phyloP scores from a whole-genome alignment of 305 asterid genomes.

The Coffea humblotiana region DNA sequence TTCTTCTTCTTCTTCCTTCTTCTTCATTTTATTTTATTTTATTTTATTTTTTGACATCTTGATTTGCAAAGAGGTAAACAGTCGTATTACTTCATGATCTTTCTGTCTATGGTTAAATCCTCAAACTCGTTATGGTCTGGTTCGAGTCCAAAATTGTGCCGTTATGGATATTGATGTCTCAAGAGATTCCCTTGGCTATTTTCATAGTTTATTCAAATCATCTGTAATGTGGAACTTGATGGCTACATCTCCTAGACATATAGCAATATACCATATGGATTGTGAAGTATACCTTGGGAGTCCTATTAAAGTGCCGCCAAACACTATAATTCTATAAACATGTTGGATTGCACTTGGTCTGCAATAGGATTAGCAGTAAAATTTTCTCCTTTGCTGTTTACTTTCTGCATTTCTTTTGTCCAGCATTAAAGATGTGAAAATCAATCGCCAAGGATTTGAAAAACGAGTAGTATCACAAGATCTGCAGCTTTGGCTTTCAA shows the following conservation, averaged over 20 bases:
- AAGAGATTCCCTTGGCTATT: neutral
- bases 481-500: conserved; percentile 97
- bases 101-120: neutral
- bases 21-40: neutral
- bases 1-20: too few species aligned
- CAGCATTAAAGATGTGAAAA: conserved; percentile 63
- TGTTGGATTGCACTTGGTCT: neutral
- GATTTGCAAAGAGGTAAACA: neutral
- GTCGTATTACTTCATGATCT: neutral
- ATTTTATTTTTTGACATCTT: neutral
- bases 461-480: conserved; percentile 94
- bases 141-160: neutral
- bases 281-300: neutral
- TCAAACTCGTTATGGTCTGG: neutral
- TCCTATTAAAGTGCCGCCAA: neutral
- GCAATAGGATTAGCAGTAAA: neutral
- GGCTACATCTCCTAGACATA: neutral
- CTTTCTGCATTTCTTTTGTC: conserved; percentile 13
- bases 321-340: neutral
- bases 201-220: neutral
- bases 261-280: neutral
- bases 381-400: neutral
- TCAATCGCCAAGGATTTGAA: conserved; percentile 90
- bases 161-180: neutral
- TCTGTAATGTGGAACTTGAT: neutral